A percentile compares a stretch with the other conserved stretches of the same genome.
Evolutionary conservation across 2,329 filamentous ascomycete species (phyloP).

Genomic region (Stylonectria norvegica): DNA sequence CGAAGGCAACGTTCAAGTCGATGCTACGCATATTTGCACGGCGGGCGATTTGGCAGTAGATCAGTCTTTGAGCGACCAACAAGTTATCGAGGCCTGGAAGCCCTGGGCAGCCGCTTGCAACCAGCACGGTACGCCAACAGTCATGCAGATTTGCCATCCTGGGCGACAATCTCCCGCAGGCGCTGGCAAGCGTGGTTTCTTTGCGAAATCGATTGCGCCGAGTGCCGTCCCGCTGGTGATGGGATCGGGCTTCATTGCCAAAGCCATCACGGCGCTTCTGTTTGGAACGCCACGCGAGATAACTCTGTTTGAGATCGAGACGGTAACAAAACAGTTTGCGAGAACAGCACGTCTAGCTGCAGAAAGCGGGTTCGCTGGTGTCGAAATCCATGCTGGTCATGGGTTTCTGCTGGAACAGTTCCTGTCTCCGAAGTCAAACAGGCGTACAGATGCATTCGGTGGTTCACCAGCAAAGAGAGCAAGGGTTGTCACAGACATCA

Average conservation of each 20-base stretch:
- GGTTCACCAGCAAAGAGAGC: constrained; percentile 46
- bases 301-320: constrained; percentile 49
- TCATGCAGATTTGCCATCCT: constrained; percentile 44
- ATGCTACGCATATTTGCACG: constrained; percentile 32
- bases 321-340: constrained; percentile 50
- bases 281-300: constrained; percentile 55
- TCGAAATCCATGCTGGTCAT: constrained; percentile 47
- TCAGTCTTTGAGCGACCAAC: constrained; percentile 27
- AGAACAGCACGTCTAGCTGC: constrained; percentile 45
- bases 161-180: constrained; percentile 40
- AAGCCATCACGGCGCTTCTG: constrained; percentile 29
- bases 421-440: constrained; percentile 46
- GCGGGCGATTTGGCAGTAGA: constrained; percentile 31
- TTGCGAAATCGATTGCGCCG: constrained; percentile 39
- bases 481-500: constrained; percentile 48
- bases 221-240: constrained; percentile 40
- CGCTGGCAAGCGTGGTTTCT: constrained; percentile 33
- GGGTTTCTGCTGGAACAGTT: constrained; percentile 57
- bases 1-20: constrained; percentile 41
- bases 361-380: constrained; percentile 43
- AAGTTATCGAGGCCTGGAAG: constrained; percentile 35
- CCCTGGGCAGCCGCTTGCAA: constrained; percentile 34
- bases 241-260: constrained; percentile 34
- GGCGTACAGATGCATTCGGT: constrained; percentile 52
- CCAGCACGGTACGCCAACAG: constrained; percentile 30